Conservation (phyloP, 1,139 yeast genomes). For the Candida smagusa region DNA sequence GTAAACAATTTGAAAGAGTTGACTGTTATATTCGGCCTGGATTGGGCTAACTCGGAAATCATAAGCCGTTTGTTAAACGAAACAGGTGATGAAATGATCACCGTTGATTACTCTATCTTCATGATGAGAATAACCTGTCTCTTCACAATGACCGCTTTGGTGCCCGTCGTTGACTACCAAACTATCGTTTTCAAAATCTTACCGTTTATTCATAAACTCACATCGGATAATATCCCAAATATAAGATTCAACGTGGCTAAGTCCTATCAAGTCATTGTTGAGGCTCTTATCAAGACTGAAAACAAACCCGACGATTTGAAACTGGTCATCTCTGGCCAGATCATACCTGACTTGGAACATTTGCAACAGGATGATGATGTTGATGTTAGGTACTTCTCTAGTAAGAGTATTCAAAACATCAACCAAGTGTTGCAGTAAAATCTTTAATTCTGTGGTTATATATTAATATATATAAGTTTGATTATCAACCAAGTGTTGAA, state of each 20-base stretch:
- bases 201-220: constrained; percentile 73
- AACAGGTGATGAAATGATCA: constrained; percentile 24
- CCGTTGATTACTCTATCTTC: constrained; percentile 61
- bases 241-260: constrained; percentile 94
- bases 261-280: constrained; percentile 62
- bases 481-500: too few relatives aligned
- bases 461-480: too few relatives aligned
- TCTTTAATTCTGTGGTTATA: too few relatives aligned
- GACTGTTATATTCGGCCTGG: constrained; percentile 84
- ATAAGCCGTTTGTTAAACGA: constrained; percentile 65
- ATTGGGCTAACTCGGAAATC: constrained; percentile 88
- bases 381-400: constrained; percentile 87
- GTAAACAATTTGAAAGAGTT: constrained; percentile 77
- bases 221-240: constrained; percentile 85
- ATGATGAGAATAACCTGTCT: constrained; percentile 89
- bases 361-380: constrained; percentile 73
- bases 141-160: constrained; percentile 78
- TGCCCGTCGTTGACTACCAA: constrained; percentile 60
- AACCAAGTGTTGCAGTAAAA: constrained; percentile 16
- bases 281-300: constrained; percentile 39
- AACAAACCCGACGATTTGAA: constrained; percentile 14
- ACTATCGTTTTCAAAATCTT: constrained; percentile 64
- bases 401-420: constrained; percentile 49
- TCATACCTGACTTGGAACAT: constrained; percentile 63
- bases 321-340: constrained; percentile 49